phyloP scores from a whole-genome alignment of 2,329 filamentous ascomycete species.

The Botrytis fabae region DNA sequence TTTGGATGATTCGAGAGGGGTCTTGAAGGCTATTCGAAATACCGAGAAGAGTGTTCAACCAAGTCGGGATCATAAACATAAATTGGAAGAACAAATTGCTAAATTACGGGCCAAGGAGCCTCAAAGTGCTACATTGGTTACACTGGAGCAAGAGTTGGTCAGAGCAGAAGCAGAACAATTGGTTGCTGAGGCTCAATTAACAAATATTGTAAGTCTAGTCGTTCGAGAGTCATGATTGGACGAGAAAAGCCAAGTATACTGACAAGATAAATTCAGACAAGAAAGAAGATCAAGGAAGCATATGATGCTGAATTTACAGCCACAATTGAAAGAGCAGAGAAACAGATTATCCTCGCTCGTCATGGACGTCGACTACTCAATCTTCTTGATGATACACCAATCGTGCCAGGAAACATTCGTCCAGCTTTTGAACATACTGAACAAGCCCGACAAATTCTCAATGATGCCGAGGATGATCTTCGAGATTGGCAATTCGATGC shows the following conservation, averaged over 20 bases:
- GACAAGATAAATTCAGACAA: conserved; percentile 58
- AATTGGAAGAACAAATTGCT: conserved; percentile 90
- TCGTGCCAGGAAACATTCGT: conserved; percentile 80
- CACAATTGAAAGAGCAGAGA: conserved; percentile 93
- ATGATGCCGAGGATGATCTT: conserved; percentile 89
- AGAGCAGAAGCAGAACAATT: conserved; percentile 93
- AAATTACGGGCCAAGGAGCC: conserved; percentile 92
- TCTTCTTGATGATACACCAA: conserved; percentile 83
- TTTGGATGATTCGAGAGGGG: conserved; percentile 77
- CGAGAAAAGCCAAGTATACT: conserved; percentile 19
- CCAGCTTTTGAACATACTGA: conserved; percentile 64
- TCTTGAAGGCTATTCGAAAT: conserved; percentile 91
- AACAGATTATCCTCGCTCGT: conserved; percentile 90
- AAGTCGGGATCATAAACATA: conserved; percentile 79
- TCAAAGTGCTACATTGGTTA: conserved; percentile 74
- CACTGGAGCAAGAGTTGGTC: conserved; percentile 93
- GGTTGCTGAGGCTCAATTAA: conserved; percentile 94
- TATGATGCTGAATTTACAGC: conserved; percentile 86
- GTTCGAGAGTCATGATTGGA: neutral
- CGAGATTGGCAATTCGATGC: conserved; percentile 62
- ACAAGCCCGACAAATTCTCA: conserved; percentile 80
- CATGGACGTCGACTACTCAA: conserved; percentile 84
- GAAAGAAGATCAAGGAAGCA: conserved; percentile 93
- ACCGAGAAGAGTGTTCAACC: conserved; percentile 95
- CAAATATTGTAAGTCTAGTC: conserved; percentile 72